phyloP scores from a whole-genome alignment of 805 yeast genomes.

The Wickerhamomyces chambardii region DNA sequence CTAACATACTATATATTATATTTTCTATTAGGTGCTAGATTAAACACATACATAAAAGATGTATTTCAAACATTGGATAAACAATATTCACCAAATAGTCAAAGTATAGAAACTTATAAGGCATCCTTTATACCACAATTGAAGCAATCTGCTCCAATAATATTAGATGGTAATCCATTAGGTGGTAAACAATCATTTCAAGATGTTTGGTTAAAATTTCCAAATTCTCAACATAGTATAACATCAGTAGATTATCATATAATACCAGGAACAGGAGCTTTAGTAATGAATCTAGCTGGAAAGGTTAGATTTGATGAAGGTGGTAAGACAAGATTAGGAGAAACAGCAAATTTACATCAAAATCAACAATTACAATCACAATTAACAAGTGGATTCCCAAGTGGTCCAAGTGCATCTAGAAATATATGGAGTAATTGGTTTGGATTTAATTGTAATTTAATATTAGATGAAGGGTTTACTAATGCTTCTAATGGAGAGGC shows the following conservation, averaged over 20 bases:
- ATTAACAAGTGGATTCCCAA: slow-evolving; percentile 6
- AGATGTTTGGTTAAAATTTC: slow-evolving; percentile 47
- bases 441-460: slow-evolving; percentile 53
- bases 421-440: slow-evolving; percentile 63
- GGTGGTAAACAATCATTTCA: slow-evolving; percentile 44
- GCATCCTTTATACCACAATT: slow-evolving; percentile 32
- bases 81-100: slow-evolving; percentile 6
- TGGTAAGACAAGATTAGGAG: slow-evolving; percentile 60
- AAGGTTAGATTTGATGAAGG: slow-evolving; percentile 73
- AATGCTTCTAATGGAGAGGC: slow-evolving; percentile 30
- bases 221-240: slow-evolving; percentile 51
- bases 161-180: slow-evolving; percentile 51
- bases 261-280: slow-evolving; percentile 53
- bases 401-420: slow-evolving; percentile 21
- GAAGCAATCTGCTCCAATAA: slow-evolving; percentile 40
- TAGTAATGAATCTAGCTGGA: slow-evolving; percentile 39
- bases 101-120: slow-evolving; percentile 11
- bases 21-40: slow-evolving; percentile 4
- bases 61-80: slow-evolving; percentile 16
- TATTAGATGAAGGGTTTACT: slow-evolving; percentile 44
- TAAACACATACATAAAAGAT: slow-evolving; percentile 15
- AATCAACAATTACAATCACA: no score
- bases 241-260: slow-evolving; percentile 60
- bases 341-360: slow-evolving; percentile 39
- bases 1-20: neutral